Base-by-base conservation (phyloP, 2,329 filamentous ascomycete species). In the Pseudocercospora eumusae region DNA sequence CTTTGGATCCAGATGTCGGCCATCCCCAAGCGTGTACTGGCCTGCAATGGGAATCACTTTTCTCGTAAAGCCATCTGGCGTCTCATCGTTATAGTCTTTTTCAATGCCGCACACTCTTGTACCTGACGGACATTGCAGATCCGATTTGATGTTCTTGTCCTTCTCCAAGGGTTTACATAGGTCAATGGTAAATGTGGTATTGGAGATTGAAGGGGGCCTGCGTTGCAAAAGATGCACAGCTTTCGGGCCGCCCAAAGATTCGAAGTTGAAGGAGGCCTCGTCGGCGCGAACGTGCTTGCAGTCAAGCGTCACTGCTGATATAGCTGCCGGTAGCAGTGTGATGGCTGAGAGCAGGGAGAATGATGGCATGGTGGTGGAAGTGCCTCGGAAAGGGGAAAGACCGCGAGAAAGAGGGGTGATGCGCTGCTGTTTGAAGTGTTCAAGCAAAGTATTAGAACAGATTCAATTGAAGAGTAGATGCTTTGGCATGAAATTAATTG, bases 101-200 rank as follows among this genome's bases (percentile, higher is more conserved):
- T 86, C 81, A 70, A 96, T 88, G 9, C 84, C 91, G 77, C 93
- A 96, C 44, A 93, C 91, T 81, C 88, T 82, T 2, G 90, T 87
- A 44, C 87, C 88, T 52, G 83, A 83, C 0, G 86, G 87, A 73
- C 92, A 96, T 60, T 71, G 66, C 70, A 88, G 79, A 5, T 81
- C 76, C 21, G 56, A 21, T 67, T 83, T 82, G 1, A 81, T 78
- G 23, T 83, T 84, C 47, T 84, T 85, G 55, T 81, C 83, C 73
- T 84, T 84, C 74, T 85, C 84, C 66, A 96, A 78, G 6, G 85
- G 81, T 57, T 81, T 77, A 78, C 92, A 96, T 54, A 96, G 81
- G 70, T 96, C 89, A 61, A 96, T 74, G 0, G 90, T 93, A 75
- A 92, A 96, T 47, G 91, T 93, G 25, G 87, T 91, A 75, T 95